Conservation (phyloP, 2,329 filamentous ascomycete genomes). For the Colletotrichum sp. region DNA sequence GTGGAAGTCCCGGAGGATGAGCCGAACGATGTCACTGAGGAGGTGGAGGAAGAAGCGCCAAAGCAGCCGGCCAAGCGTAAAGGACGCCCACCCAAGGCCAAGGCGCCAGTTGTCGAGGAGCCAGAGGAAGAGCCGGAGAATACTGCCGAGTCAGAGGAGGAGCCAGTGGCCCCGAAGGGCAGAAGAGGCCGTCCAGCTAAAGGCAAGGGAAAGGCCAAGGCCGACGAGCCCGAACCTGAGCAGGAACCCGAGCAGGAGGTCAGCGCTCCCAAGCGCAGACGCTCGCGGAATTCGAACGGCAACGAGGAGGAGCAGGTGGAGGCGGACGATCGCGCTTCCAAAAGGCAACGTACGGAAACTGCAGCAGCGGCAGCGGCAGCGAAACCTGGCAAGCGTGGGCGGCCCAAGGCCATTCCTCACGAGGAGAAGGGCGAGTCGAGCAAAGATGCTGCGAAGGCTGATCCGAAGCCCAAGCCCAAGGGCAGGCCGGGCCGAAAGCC, state of each 20-base stretch:
- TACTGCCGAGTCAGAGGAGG: conserved; percentile 30
- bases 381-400: conserved; percentile 24
- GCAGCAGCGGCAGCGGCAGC: background rate
- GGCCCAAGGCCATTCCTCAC: conserved; percentile 24
- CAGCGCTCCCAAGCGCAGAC: conserved; percentile 15
- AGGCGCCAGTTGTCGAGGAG: conserved; percentile 4
- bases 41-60: conserved; percentile 10
- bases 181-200: conserved; percentile 20
- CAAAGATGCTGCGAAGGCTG: conserved; percentile 21
- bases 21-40: conserved; percentile 21
- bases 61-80: conserved; percentile 12
- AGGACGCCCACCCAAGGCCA: conserved; percentile 14
- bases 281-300: conserved; percentile 12
- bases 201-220: conserved; percentile 21
- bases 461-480: conserved; percentile 28
- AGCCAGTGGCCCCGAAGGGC: conserved; percentile 11
- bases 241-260: background rate
- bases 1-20: conserved; percentile 30
- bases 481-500: conserved; percentile 36
- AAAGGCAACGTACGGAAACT: conserved; percentile 23
- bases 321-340: conserved; percentile 18
- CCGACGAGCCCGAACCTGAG: background rate
- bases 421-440: conserved; percentile 22
- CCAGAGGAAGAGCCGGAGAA: conserved; percentile 4
- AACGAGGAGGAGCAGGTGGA: conserved; percentile 18